Conservation (phyloP, 75 land plant genomes). For the Picea glauca region DNA sequence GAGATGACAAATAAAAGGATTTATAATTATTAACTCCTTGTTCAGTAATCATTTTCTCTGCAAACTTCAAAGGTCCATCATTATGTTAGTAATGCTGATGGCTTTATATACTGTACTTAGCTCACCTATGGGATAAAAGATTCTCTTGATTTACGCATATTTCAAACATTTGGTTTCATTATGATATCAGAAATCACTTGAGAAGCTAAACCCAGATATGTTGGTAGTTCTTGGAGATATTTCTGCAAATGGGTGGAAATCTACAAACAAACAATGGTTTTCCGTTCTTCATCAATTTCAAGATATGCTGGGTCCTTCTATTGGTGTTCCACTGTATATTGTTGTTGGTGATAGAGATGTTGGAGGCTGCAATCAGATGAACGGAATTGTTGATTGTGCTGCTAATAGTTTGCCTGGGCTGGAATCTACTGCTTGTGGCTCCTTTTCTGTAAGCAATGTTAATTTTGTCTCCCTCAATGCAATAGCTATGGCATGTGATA, state of each 20-base stretch:
- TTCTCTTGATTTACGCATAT: background rate
- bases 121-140: background rate
- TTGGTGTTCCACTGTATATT: constrained; percentile 43
- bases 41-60: background rate
- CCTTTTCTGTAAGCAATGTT: constrained; percentile 45
- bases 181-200: constrained; percentile 42
- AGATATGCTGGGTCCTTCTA: constrained; percentile 38
- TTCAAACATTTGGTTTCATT: background rate
- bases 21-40: background rate
- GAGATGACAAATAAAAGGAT: background rate
- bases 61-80: background rate
- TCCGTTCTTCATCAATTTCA: constrained; percentile 41
- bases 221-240: constrained; percentile 65
- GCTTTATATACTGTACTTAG: background rate
- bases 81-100: background rate
- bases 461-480: constrained; percentile 62
- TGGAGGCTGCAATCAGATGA: constrained; percentile 36
- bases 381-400: constrained; percentile 28
- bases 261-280: constrained; percentile 43
- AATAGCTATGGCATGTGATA: constrained; percentile 48
- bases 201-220: constrained; percentile 51
- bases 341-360: constrained; percentile 63
- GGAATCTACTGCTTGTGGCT: constrained; percentile 46
- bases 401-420: constrained; percentile 48
- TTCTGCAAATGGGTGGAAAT: constrained; percentile 48